A percentile compares a stretch with the other conserved stretches of the same genome.
phyloP scores from a whole-genome alignment of 2,329 filamentous ascomycete genomes.

The Ilyonectria mors-panacis region DNA sequence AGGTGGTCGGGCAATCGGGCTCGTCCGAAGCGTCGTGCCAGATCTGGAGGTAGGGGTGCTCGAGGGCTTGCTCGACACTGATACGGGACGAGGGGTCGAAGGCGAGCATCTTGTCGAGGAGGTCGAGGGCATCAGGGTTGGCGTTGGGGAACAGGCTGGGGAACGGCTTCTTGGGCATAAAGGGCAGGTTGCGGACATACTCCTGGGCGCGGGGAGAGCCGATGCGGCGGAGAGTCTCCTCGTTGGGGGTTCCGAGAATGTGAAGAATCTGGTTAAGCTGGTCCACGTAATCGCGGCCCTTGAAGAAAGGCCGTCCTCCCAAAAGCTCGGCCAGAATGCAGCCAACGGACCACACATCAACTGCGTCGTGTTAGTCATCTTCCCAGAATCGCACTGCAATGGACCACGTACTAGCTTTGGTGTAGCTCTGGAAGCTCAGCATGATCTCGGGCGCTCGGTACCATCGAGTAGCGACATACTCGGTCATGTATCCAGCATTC shows the following conservation, averaged over 20 bases:
- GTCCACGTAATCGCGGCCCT: constrained; percentile 98
- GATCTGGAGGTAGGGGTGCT: constrained; percentile 96
- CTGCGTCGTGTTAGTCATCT: constrained; percentile 62
- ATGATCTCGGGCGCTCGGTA: constrained; percentile 97
- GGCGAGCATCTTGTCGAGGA: constrained; percentile 96
- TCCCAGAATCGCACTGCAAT: not conserved
- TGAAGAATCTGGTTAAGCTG: constrained; percentile 99
- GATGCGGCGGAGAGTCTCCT: constrained; percentile 93
- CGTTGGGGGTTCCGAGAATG: constrained; percentile 96
- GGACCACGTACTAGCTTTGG: constrained; percentile 92
- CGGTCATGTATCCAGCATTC: constrained; percentile 99
- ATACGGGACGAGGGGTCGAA: constrained; percentile 97
- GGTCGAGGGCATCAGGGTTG: constrained; percentile 94
- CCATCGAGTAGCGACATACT: constrained; percentile 99
- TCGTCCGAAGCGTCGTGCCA: constrained; percentile 99
- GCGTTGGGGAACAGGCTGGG: constrained; percentile 90
- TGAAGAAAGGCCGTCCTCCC: constrained; percentile 98
- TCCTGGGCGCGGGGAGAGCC: constrained; percentile 96
- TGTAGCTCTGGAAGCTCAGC: constrained; percentile 99
- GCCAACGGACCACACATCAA: constrained; percentile 99
- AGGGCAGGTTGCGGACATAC: constrained; percentile 96
- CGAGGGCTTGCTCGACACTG: constrained; percentile 93
- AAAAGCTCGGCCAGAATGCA: constrained; percentile 97
- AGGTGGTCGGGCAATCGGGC: constrained; percentile 91
- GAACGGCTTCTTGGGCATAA: constrained; percentile 95